These are phyloP conservation scores for Bretschneidera sinensis DNA, from an alignment of 345 rosid species.

Conservation along the genomic window DNA sequence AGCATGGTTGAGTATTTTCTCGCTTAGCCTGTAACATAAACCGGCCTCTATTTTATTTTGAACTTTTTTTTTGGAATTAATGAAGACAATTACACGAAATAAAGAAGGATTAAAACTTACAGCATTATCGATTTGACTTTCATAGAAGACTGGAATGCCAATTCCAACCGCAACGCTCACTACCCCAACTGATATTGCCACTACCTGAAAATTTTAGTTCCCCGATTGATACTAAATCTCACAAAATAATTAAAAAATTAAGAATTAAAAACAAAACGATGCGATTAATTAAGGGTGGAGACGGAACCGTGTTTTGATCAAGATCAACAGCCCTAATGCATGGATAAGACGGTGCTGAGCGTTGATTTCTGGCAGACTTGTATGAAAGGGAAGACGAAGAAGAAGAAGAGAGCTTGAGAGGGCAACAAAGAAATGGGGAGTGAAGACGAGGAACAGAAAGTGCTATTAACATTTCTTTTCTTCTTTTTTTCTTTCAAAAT, in stretches of 20 bases:
- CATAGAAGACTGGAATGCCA: constrained; percentile 83
- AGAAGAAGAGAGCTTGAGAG: constrained; percentile 34
- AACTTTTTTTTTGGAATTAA: too few species aligned
- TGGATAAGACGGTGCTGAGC: constrained; percentile 40
- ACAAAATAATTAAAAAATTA: not conserved
- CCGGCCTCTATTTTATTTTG: not conserved
- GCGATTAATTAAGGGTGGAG: constrained; percentile 1
- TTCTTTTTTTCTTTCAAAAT: not conserved
- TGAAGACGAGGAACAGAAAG: constrained; percentile 49
- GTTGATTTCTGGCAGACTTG: constrained; percentile 34
- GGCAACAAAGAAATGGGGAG: constrained; percentile 50
- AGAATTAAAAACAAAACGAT: not conserved
- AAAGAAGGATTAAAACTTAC: constrained; percentile 32
- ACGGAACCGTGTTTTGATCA: constrained; percentile 78
- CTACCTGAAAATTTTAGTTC: constrained; percentile 37
- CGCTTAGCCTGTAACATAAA: constrained; percentile 55
- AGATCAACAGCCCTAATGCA: constrained; percentile 63
- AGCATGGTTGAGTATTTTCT: constrained; percentile 90
- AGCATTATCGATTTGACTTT: constrained; percentile 77
- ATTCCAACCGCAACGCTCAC: constrained; percentile 81
- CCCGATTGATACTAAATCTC: not conserved
- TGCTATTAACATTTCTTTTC: constrained; percentile 38
- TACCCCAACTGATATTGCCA: constrained; percentile 76
- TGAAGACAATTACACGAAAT: not conserved
- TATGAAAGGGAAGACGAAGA: constrained; percentile 14